Conservation (phyloP, 768 basidiomycete species). For the Russula sp. region DNA sequence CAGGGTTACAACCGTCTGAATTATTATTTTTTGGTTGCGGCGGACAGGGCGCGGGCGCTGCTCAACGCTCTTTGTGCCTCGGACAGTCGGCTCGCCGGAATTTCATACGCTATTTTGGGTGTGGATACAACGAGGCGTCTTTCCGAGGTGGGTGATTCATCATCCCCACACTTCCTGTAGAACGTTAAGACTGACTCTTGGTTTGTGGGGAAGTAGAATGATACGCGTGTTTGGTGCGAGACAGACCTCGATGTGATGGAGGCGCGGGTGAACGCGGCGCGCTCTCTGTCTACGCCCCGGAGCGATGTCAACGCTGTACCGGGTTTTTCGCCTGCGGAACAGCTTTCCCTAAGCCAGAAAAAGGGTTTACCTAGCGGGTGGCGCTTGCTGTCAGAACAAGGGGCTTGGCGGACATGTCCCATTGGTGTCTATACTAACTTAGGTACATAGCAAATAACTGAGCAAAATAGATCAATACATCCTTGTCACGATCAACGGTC, state of each 20-base stretch:
- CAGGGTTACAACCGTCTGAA: neutral
- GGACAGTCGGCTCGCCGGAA: slow-evolving; percentile 37
- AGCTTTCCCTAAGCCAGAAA: neutral
- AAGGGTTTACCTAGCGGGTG: slow-evolving; percentile 47
- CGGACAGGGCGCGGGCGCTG: slow-evolving; percentile 37
- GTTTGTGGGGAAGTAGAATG: neutral
- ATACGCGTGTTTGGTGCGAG: slow-evolving; percentile 42
- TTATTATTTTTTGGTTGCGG: too few relatives aligned
- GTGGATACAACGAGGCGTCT: neutral
- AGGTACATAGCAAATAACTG: slow-evolving; percentile 15
- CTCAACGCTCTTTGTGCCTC: slow-evolving; percentile 43
- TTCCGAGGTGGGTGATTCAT: slow-evolving; percentile 3
- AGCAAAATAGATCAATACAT: neutral
- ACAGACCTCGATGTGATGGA: slow-evolving; percentile 54
- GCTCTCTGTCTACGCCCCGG: neutral
- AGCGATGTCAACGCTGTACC: too few relatives aligned
- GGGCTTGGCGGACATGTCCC: slow-evolving; percentile 62
- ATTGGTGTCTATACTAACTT: slow-evolving; percentile 62
- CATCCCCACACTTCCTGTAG: neutral
- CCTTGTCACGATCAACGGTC: neutral
- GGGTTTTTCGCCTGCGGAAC: neutral
- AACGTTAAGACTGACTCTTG: neutral
- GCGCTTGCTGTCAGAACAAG: slow-evolving; percentile 44
- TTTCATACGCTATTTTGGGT: slow-evolving; percentile 10
- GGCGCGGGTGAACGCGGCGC: slow-evolving; percentile 13